Evolutionary conservation across 1,284 basidiomycete species (phyloP).

Genomic region (Fomes fomentarius): DNA sequence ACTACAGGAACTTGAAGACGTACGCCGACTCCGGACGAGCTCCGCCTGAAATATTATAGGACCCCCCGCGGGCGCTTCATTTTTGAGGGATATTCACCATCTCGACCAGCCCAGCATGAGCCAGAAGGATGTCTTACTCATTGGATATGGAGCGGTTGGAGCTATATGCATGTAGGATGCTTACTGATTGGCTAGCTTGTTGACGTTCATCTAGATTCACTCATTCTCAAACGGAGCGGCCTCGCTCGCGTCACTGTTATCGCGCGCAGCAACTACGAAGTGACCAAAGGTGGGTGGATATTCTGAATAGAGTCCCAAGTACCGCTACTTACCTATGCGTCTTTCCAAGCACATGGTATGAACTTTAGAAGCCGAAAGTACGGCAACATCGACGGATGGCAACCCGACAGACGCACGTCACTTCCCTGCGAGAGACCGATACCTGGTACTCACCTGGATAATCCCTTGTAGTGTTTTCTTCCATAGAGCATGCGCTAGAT

Average conservation of each 20-base stretch:
- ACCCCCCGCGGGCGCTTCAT: no score
- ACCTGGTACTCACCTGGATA: conserved; percentile 11
- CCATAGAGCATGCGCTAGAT: conserved; percentile 62
- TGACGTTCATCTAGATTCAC: conserved; percentile 53
- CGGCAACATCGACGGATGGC: conserved; percentile 60
- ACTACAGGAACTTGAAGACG: no score
- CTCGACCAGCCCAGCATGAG: conserved; percentile 3
- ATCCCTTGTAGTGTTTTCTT: conserved; percentile 51
- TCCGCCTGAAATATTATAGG: no score
- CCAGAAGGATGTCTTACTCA: conserved; percentile 53
- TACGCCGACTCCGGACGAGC: no score
- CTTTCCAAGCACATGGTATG: conserved; percentile 42
- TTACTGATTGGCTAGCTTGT: neutral
- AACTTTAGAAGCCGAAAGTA: conserved; percentile 62
- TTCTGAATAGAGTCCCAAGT: neutral
- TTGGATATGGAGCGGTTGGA: conserved; percentile 62
- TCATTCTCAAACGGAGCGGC: conserved; percentile 64
- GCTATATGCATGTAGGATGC: conserved; percentile 48
- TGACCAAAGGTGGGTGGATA: conserved; percentile 49
- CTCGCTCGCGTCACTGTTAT: conserved; percentile 72
- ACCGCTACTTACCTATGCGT: neutral
- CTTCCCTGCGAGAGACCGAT: neutral
- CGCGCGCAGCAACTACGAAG: conserved; percentile 72
- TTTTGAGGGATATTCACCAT: no score
- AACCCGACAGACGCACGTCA: conserved; percentile 60